Conservation (phyloP, 495 filamentous ascomycete genomes). For the Aspergillus sclerotioniger region DNA sequence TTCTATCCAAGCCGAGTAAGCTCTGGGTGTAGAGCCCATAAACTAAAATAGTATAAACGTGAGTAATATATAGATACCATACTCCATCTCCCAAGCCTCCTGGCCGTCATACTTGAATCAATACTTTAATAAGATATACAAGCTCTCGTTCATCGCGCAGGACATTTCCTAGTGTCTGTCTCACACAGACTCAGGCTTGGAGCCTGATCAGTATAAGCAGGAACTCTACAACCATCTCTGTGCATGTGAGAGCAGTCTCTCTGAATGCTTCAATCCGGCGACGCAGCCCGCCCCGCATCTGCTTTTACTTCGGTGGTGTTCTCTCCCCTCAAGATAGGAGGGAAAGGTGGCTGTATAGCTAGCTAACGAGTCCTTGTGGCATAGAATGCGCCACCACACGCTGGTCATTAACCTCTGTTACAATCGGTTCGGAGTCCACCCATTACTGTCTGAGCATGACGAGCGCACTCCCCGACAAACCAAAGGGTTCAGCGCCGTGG, state of each 20-base stretch:
- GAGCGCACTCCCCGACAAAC: constrained; percentile 1
- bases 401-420: constrained; percentile 28
- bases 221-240: constrained; percentile 23
- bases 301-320: constrained; percentile 26
- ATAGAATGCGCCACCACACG: constrained; percentile 35
- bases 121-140: constrained; percentile 33
- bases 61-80: constrained; percentile 23
- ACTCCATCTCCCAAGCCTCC: constrained; percentile 20
- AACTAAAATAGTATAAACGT: constrained; percentile 5
- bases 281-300: constrained; percentile 29
- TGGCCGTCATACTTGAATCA: constrained; percentile 23
- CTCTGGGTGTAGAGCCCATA: constrained; percentile 20
- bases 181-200: not conserved
- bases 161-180: constrained; percentile 23
- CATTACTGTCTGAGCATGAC: not conserved
- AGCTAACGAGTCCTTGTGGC: no score
- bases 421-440: constrained; percentile 17
- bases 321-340: not conserved
- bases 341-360: not conserved
- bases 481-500: constrained; percentile 1
- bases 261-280: constrained; percentile 12
- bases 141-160: constrained; percentile 30
- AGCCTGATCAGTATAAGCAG: constrained; percentile 15
- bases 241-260: constrained; percentile 23
- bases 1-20: constrained; percentile 26